Conservation (phyloP, 768 basidiomycete genomes). For the Mycena maculata region DNA sequence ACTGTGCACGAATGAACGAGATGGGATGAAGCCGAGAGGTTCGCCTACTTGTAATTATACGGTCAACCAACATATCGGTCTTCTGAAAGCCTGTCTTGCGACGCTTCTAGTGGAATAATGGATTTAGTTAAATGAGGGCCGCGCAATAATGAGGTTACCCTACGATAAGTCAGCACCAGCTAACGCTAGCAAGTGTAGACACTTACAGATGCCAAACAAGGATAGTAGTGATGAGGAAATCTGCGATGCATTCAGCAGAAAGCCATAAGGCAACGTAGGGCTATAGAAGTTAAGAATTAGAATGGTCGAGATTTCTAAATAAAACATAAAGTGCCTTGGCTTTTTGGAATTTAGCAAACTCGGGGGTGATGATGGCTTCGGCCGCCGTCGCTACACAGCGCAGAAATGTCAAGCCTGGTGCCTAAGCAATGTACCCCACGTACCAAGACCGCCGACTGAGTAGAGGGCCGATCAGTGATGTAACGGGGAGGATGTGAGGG, state of each 20-base stretch:
- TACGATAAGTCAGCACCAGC: neutral
- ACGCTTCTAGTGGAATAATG: neutral
- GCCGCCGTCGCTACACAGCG: neutral
- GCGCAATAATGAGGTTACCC: neutral
- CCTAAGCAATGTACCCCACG: neutral
- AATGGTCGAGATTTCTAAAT: neutral
- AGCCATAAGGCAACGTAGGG: conserved; percentile 8
- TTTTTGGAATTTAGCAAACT: neutral
- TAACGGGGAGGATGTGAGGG: neutral
- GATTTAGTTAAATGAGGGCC: neutral
- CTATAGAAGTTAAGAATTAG: neutral
- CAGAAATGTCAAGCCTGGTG: neutral
- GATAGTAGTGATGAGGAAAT: neutral
- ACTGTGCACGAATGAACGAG: neutral
- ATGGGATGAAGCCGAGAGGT: neutral
- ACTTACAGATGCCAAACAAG: neutral
- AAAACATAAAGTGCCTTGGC: neutral
- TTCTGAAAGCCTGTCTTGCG: neutral
- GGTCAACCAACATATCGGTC: conserved; percentile 4
- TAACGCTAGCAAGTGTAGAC: neutral
- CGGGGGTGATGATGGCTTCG: neutral
- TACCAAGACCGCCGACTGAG: conserved; percentile 3
- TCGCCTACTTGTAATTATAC: neutral
- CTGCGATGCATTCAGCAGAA: neutral
- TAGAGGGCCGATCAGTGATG: neutral